Evolutionary conservation across 345 rosid genomes (phyloP), one percentile per base, ranked within the genome.

Genomic region (Brassica juncea): DNA sequence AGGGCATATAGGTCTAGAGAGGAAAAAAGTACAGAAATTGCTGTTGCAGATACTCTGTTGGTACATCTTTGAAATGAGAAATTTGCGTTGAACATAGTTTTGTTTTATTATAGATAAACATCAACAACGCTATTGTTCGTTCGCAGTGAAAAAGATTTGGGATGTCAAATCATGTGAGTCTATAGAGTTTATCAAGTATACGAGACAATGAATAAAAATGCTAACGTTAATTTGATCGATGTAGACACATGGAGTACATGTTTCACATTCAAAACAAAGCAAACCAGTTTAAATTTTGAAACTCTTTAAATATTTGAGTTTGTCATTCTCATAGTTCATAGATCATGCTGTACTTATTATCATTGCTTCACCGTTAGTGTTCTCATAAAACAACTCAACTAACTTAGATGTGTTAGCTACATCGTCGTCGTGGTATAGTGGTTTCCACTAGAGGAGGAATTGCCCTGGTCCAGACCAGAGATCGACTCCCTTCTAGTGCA

Each of bases 21-120:
- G 6, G n/a, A 3, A 35, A 15, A 62, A 58, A 47, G 78, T 74
- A 79, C 74, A 49, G 10, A 79, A 73, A 74, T 73, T 73, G 66
- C 78, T 73, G 78, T 73, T 79, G 54, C 78, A 79, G 77, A 72
- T 12, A 37, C 59, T 25, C 62, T 66, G 79, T 68, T 68, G 5
- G 8, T 69, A 12, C 75, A 30, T 62, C 35, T 61, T 34, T 6
- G 73, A 67, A 73, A 28, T 72, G 52, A 66, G 39, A 34, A 61
- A 68, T 7, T 19, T 68, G 78, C 82, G 78, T 79, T 79, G 78
- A 79, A 79, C 78, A 35, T 74, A 73, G 2, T 79, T 79, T 79
- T 79, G 82, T 79, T 73, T 61, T 72, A 72, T 73, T 67, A 14
- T 9, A 63, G 8, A 49, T 5, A 60, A 69, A 69, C 19, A 63